Conservation (phyloP, 371 early-diverging fungal species). For the Mucor lusitanicus region DNA sequence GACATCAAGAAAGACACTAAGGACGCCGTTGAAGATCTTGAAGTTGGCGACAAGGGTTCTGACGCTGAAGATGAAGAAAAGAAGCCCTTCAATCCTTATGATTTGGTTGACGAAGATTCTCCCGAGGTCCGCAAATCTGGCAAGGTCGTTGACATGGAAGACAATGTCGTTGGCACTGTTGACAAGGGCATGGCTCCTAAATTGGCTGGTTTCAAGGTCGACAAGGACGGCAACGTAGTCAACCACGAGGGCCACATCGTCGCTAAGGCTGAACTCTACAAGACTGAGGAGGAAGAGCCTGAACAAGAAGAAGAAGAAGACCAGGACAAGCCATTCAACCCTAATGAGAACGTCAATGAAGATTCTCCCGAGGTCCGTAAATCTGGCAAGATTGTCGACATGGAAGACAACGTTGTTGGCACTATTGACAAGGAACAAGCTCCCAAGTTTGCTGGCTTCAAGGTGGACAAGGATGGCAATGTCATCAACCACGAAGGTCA, state of each 20-base stretch:
- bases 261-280: slow-evolving; percentile 8
- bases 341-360: slow-evolving; percentile 17
- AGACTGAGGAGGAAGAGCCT: neutral
- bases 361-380: slow-evolving; percentile 26
- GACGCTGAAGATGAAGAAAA: slow-evolving; percentile 1
- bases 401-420: slow-evolving; percentile 25
- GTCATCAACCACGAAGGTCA: slow-evolving; percentile 22
- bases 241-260: slow-evolving; percentile 16
- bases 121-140: slow-evolving; percentile 19
- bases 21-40: neutral
- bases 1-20: neutral
- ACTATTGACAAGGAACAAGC: slow-evolving; percentile 12
- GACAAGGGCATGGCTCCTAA: slow-evolving; percentile 15
- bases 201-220: slow-evolving; percentile 15
- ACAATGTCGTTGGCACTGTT: slow-evolving; percentile 13
- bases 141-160: slow-evolving; percentile 18
- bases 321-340: slow-evolving; percentile 9
- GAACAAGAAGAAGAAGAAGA: slow-evolving; percentile 12
- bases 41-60: neutral
- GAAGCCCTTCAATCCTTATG: slow-evolving; percentile 6
- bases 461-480: slow-evolving; percentile 22
- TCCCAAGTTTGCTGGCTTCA: slow-evolving; percentile 21
- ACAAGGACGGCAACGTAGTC: slow-evolving; percentile 14
- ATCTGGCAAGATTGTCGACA: slow-evolving; percentile 27
- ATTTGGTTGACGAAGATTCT: slow-evolving; percentile 10